A percentile compares a stretch with the other conserved stretches of the same genome.
These are phyloP conservation scores for Cryptococcus sp. DNA, from an alignment of 1,284 basidiomycete species.

Conservation along the genomic window DNA sequence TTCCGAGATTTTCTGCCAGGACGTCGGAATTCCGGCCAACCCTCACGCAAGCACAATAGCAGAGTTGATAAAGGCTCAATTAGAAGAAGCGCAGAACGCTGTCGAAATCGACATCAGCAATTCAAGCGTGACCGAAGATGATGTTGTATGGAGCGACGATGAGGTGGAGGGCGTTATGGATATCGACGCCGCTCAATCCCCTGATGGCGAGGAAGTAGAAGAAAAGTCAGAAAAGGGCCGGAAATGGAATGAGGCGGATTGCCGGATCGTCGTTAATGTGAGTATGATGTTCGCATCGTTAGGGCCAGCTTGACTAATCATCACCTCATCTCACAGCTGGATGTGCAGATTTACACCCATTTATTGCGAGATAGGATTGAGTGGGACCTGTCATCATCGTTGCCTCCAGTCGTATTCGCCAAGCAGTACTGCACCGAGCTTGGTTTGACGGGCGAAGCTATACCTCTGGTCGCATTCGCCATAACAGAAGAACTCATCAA, in stretches of 20 bases:
- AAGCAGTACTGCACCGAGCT: slow-evolving; percentile 79
- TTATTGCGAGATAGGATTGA: slow-evolving; percentile 94
- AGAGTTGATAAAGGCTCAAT: slow-evolving; percentile 81
- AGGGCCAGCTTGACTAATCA: slow-evolving; percentile 8
- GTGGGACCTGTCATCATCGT: slow-evolving; percentile 91
- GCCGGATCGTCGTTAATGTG: slow-evolving; percentile 85
- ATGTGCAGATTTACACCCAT: slow-evolving; percentile 92
- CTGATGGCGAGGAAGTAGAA: slow-evolving; percentile 24
- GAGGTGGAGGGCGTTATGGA: slow-evolving; percentile 18
- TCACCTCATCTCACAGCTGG: slow-evolving; percentile 65
- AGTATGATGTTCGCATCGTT: slow-evolving; percentile 44
- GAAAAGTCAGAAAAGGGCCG: slow-evolving; percentile 48
- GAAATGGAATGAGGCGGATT: slow-evolving; percentile 68
- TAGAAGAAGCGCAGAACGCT: slow-evolving; percentile 82
- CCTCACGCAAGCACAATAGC: slow-evolving; percentile 76
- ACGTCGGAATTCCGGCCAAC: slow-evolving; percentile 72
- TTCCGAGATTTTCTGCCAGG: slow-evolving; percentile 80
- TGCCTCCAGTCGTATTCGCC: slow-evolving; percentile 88
- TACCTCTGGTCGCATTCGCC: slow-evolving; percentile 86
- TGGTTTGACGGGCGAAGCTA: slow-evolving; percentile 82
- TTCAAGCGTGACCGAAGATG: slow-evolving; percentile 38
- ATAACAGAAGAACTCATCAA: slow-evolving; percentile 92
- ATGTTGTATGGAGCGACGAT: slow-evolving; percentile 41
- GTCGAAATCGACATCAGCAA: slow-evolving; percentile 63
- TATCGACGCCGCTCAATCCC: background rate